These are phyloP conservation scores for Endocalyx cinctus DNA, from an alignment of 2,329 filamentous ascomycete genomes.

Conservation along the genomic window DNA sequence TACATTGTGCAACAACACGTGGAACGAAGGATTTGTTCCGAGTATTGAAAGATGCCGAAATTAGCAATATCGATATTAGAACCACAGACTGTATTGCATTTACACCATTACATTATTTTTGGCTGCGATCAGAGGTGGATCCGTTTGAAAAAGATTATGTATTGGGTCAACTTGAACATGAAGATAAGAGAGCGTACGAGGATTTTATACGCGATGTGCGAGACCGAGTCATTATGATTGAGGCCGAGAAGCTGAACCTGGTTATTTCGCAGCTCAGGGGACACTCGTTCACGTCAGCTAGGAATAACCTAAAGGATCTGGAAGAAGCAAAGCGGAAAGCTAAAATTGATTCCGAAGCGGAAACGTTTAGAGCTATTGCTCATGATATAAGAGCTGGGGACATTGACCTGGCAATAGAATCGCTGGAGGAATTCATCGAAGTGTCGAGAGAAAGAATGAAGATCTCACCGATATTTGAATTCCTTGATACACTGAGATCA, in stretches of 20 bases:
- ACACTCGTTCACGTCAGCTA: background rate
- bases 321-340: slow-evolving; percentile 8
- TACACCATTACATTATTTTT: background rate
- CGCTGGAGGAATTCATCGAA: slow-evolving; percentile 11
- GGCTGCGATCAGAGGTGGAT: background rate
- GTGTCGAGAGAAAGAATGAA: slow-evolving; percentile 8
- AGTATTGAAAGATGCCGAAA: background rate
- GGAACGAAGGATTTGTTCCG: background rate
- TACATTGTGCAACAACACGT: background rate
- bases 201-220: slow-evolving; percentile 10
- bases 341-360: slow-evolving; percentile 10
- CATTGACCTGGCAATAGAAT: slow-evolving; percentile 10
- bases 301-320: slow-evolving; percentile 4
- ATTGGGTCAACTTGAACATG: too few relatives aligned
- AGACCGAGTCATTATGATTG: slow-evolving; percentile 7
- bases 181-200: slow-evolving; percentile 8
- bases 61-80: slow-evolving; percentile 1
- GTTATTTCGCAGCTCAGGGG: slow-evolving; percentile 8
- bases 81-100: background rate
- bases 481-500: too few relatives aligned
- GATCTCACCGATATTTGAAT: slow-evolving; percentile 12
- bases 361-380: slow-evolving; percentile 12
- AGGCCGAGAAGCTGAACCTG: slow-evolving; percentile 7
- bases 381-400: slow-evolving; percentile 6
- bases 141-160: background rate